Base-by-base conservation (phyloP, 257 asterid species). In the Mitragyna speciosa region DNA sequence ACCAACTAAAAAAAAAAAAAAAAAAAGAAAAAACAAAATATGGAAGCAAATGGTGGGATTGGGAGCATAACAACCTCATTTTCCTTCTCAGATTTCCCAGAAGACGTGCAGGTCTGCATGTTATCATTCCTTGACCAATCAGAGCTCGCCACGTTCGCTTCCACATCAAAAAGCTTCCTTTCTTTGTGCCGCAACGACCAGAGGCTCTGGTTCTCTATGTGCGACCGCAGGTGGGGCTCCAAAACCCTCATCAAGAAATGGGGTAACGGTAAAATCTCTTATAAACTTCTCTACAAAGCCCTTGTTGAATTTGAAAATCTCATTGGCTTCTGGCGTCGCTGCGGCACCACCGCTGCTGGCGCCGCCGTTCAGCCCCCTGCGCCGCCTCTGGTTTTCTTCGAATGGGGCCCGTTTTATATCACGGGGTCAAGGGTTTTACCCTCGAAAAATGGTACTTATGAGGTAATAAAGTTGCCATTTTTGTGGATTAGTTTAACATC, bases 151-250 rank as follows among this genome's bases (percentile, higher is more conserved):
- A 74, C 89, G 66, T 92, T 95, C 85, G 92, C 95, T 68, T 89
- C 91, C 90, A 92, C 99, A 43, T 92, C 97, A 72, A 92, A 86
- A 76, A 85, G 91, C 15, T 91, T 84, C 85, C 84, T 77, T 30
- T 85, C 94, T 12, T 84, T 95, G 80, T 93, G 86, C 91, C 95
- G 95, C 80, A 79, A 86, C 82, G 97, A 95, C 79, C 88, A 75
- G 45, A 87, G 93, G 67, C 92, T 95, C 43, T 95, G 99, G 99
- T 92, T 88, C 91, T 81, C 95, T 73, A 80, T 95, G 88, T 95
- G 98, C 85, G 87, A 93, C 72, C 96, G 98, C 78, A 87, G 93
- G 22, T 95, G 96, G 96, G 98, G 98, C 7, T 90, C 96, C 82
- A 79, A 87, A 70, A 95, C 98, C 88, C 90, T 72, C 64, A 86